Evolutionary conservation across 2,329 filamentous ascomycete species (phyloP).

Genomic region (Scedosporium aurantiacum): DNA sequence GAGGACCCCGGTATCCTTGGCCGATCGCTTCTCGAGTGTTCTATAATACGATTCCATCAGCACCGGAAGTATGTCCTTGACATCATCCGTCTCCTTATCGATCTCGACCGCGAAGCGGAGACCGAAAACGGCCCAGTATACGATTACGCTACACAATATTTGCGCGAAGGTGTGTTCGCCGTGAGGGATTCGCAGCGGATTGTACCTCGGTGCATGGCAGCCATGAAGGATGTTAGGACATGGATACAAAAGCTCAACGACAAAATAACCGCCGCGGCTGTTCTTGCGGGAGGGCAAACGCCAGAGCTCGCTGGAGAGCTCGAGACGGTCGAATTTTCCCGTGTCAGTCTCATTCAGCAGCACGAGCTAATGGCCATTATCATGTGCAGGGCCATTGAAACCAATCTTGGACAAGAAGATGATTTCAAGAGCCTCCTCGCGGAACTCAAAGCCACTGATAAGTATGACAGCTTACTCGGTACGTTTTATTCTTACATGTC

Average conservation of each 20-base stretch:
- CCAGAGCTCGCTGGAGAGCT: slow-evolving; percentile 47
- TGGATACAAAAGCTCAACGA: slow-evolving; percentile 70
- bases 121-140: slow-evolving; percentile 22
- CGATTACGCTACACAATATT: neutral
- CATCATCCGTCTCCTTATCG: slow-evolving; percentile 66
- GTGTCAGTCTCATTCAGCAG: slow-evolving; percentile 70
- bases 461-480: slow-evolving; percentile 58
- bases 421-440: slow-evolving; percentile 67
- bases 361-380: slow-evolving; percentile 84
- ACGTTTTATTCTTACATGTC: slow-evolving; percentile 15
- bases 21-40: slow-evolving; percentile 63
- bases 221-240: slow-evolving; percentile 64
- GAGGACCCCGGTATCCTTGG: slow-evolving; percentile 58
- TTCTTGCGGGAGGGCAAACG: slow-evolving; percentile 56
- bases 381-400: slow-evolving; percentile 66
- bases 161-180: slow-evolving; percentile 39
- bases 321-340: slow-evolving; percentile 72
- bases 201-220: slow-evolving; percentile 61
- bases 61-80: slow-evolving; percentile 74
- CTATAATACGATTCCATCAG: slow-evolving; percentile 80
- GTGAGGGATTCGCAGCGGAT: slow-evolving; percentile 48
- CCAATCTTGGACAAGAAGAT: slow-evolving; percentile 53
- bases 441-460: slow-evolving; percentile 58
- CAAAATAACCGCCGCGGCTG: slow-evolving; percentile 60
- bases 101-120: slow-evolving; percentile 45